These are phyloP conservation scores for Furculomyces boomerangus DNA, from an alignment of 371 early-diverging fungal genomes.

Conservation along the genomic window DNA sequence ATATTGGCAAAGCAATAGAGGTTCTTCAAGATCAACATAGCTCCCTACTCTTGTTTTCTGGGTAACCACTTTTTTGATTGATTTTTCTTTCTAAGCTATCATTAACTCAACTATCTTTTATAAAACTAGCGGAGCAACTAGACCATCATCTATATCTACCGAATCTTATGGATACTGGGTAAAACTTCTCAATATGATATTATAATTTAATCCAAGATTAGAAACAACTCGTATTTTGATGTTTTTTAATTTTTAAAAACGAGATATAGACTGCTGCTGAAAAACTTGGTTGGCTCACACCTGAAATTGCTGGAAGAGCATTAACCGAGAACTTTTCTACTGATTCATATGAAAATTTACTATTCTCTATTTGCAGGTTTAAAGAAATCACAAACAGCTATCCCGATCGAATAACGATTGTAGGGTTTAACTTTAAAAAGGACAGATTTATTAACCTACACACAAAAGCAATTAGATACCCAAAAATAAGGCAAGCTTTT, in stretches of 20 bases:
- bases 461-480: constrained; percentile 19
- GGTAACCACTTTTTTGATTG: constrained; percentile 1
- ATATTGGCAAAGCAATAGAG: constrained; percentile 20
- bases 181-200: neutral
- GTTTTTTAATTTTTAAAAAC: too few relatives aligned
- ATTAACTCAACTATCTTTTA: neutral
- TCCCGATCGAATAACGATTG: constrained; percentile 23
- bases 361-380: constrained; percentile 28
- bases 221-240: too few relatives aligned
- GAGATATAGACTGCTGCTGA: constrained; percentile 14
- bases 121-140: constrained; percentile 23
- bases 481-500: constrained; percentile 8
- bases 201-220: too few relatives aligned
- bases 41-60: constrained; percentile 19
- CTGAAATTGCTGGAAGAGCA: constrained; percentile 14
- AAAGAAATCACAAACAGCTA: constrained; percentile 26
- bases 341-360: constrained; percentile 28
- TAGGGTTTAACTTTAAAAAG: constrained; percentile 27
- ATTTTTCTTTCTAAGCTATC: neutral
- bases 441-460: constrained; percentile 21
- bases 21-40: constrained; percentile 13
- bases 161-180: constrained; percentile 28
- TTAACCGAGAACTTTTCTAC: constrained; percentile 27
- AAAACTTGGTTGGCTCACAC: constrained; percentile 17
- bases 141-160: constrained; percentile 10